Percentiles rank a stretch among this genome's conserved stretches.
phyloP scores from a whole-genome alignment of 1,139 yeast genomes.

The Candida dubliniensis region DNA sequence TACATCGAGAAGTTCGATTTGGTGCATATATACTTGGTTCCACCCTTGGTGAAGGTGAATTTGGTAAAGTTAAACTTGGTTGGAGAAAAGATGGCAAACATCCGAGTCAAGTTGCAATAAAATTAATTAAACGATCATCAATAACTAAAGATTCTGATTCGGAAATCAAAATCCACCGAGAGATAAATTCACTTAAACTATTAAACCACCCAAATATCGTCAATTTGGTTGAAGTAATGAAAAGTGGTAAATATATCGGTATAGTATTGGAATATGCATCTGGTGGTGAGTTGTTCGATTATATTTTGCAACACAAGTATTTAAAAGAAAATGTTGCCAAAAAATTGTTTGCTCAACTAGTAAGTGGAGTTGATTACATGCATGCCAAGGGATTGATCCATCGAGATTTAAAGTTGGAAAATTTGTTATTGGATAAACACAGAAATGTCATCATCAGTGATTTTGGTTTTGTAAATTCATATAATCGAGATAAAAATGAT shows the following conservation, averaged over 20 bases:
- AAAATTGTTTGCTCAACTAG: conserved; percentile 85
- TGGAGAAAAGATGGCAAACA: conserved; percentile 82
- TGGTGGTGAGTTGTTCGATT: conserved; percentile 95
- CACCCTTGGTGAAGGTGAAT: conserved; percentile 97
- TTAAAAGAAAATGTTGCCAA: conserved; percentile 86
- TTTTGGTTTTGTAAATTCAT: conserved; percentile 91
- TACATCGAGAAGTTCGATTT: conserved; percentile 65
- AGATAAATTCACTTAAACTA: conserved; percentile 83
- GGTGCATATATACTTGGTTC: conserved; percentile 90
- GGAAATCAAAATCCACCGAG: conserved; percentile 88
- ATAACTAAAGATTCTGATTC: conserved; percentile 81
- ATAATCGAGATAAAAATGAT: conserved; percentile 62
- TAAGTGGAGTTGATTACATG: conserved; percentile 90
- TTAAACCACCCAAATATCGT: conserved; percentile 94
- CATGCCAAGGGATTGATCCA: conserved; percentile 83
- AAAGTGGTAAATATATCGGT: conserved; percentile 92
- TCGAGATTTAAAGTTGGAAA: conserved; percentile 73
- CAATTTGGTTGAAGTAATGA: conserved; percentile 85
- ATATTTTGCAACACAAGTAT: conserved; percentile 82
- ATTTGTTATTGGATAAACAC: conserved; percentile 73
- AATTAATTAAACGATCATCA: conserved; percentile 82
- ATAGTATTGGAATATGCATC: conserved; percentile 95
- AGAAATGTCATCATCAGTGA: conserved; percentile 78
- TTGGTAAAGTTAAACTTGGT: conserved; percentile 96
- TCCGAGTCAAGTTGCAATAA: conserved; percentile 90